Evolutionary conservation across 192 early-diverging fungal species (phyloP).

Genomic region (Obelidium mucronatum): DNA sequence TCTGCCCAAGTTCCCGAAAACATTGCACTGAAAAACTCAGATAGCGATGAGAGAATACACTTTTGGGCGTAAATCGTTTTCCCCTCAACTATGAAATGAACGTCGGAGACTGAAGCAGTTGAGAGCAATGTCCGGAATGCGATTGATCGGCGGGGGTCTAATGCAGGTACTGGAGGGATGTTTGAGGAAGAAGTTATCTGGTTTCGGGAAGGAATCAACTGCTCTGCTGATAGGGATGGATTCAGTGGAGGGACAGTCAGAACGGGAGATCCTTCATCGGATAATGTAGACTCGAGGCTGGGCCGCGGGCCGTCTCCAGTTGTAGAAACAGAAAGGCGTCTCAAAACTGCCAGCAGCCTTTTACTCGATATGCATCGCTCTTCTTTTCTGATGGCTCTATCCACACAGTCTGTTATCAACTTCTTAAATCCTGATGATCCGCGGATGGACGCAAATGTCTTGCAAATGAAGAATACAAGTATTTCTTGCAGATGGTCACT

Average conservation of each 20-base stretch:
- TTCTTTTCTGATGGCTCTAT: background rate
- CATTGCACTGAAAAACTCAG: conserved; percentile 41
- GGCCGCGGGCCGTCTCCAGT: background rate
- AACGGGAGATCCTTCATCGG: conserved; percentile 30
- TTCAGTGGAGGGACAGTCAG: too few species aligned
- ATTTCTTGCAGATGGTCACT: conserved; percentile 2
- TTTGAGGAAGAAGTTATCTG: background rate
- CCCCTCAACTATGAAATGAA: conserved; percentile 41
- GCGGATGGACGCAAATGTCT: background rate
- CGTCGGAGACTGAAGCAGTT: conserved; percentile 37
- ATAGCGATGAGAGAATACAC: conserved; percentile 28
- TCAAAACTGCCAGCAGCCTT: conserved; percentile 21
- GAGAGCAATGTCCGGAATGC: conserved; percentile 35
- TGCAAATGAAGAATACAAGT: conserved; percentile 6
- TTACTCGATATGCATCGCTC: background rate
- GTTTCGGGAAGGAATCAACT: too few species aligned
- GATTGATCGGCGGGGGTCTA: conserved; percentile 3
- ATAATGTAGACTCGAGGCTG: conserved; percentile 7
- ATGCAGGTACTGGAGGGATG: background rate
- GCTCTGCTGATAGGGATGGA: too few species aligned
- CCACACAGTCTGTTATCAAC: conserved; percentile 4
- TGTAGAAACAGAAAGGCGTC: background rate
- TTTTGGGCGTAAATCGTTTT: conserved; percentile 38
- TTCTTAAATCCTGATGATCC: background rate
- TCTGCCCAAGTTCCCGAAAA: conserved; percentile 32